Conservation (phyloP, 2,329 filamentous ascomycete genomes). For the Curvularia verruculosa region DNA sequence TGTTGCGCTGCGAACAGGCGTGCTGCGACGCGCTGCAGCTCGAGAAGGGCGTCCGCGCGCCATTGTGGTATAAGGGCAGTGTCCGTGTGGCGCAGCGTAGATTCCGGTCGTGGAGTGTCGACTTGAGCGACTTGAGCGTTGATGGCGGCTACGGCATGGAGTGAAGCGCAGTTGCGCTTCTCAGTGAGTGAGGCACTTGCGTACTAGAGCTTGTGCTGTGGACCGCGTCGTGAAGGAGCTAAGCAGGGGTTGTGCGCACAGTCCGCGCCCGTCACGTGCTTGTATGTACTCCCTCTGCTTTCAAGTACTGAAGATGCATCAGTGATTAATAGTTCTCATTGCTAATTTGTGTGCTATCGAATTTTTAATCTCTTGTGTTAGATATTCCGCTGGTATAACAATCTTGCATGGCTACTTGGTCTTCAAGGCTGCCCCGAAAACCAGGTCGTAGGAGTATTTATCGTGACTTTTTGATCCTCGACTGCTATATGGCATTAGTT, state of each 20-base stretch:
- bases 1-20: constrained; percentile 44
- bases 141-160: not conserved
- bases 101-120: not conserved
- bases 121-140: constrained; percentile 1
- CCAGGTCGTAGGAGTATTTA: not conserved
- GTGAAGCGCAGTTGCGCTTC: constrained; percentile 10
- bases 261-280: constrained; percentile 12
- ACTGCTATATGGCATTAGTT: not conserved
- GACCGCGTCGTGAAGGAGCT: constrained; percentile 27
- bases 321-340: no score
- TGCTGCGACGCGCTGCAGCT: constrained; percentile 49
- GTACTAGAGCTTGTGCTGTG: constrained; percentile 9
- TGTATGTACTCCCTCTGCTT: not conserved
- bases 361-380: not conserved
- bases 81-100: not conserved
- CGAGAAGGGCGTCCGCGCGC: constrained; percentile 47
- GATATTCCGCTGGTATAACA: not conserved
- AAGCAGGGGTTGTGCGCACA: constrained; percentile 21
- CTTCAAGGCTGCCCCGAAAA: not conserved
- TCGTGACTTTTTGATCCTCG: not conserved
- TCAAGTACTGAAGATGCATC: not conserved
- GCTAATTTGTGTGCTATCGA: not conserved
- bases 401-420: not conserved
- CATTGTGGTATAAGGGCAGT: constrained; percentile 28
- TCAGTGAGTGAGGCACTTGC: constrained; percentile 10